phyloP scores from a whole-genome alignment of 108 stramenopile genomes.

The Cyclotella choctawhatcheeana region DNA sequence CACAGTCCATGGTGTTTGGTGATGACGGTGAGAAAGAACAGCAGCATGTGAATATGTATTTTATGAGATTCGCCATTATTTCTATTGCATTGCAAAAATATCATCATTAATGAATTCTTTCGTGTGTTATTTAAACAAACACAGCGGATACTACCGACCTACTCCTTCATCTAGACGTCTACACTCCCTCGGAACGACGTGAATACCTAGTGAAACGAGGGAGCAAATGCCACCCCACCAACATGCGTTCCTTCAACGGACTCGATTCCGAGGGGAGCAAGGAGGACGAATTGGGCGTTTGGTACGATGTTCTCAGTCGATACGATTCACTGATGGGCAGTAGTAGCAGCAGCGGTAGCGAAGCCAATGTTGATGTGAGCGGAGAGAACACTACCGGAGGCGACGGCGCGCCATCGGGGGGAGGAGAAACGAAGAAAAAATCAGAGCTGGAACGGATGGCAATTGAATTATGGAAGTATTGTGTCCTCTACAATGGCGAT shows the following conservation, averaged over 20 bases:
- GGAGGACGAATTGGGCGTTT: conserved; percentile 2
- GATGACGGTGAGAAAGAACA: too few species aligned
- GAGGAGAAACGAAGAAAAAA: not conserved
- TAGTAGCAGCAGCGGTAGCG: not conserved
- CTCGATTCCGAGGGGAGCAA: conserved; percentile 5
- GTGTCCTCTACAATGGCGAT: conserved; percentile 48
- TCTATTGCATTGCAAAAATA: too few species aligned
- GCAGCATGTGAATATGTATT: too few species aligned
- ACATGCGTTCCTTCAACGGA: conserved; percentile 15
- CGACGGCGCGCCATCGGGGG: too few species aligned
- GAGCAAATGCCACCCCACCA: conserved; percentile 34
- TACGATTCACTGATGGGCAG: conserved; percentile 8
- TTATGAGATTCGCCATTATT: too few species aligned
- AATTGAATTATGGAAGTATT: conserved; percentile 50
- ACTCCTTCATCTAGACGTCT: conserved; percentile 38
- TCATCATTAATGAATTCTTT: too few species aligned
- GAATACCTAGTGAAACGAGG: conserved; percentile 44
- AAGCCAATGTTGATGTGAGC: not conserved
- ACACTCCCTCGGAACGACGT: conserved; percentile 45
- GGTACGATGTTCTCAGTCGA: conserved; percentile 23
- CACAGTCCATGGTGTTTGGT: too few species aligned
- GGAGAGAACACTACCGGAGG: not conserved
- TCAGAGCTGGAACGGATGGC: conserved; percentile 35
- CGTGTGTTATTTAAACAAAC: too few species aligned
- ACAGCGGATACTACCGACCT: too few species aligned